phyloP scores from a whole-genome alignment of 192 early-diverging fungal species.

The Linnemannia exigua region DNA sequence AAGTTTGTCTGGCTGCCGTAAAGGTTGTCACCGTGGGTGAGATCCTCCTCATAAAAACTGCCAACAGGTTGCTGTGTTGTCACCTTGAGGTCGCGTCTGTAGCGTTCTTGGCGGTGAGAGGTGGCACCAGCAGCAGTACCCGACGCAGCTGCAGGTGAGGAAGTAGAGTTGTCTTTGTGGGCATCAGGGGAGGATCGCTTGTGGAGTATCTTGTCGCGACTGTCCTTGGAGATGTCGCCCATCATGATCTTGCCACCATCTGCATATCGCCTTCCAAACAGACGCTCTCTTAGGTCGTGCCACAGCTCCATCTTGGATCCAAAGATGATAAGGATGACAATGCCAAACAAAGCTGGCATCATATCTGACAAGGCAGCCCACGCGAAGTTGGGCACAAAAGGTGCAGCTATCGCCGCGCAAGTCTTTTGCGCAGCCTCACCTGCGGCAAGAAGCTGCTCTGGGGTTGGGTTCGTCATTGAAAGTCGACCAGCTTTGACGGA shows the following conservation, averaged over 20 bases:
- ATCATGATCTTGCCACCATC: constrained; percentile 3
- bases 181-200: background rate
- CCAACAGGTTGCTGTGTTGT: background rate
- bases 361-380: constrained; percentile 32
- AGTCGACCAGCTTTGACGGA: background rate
- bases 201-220: background rate
- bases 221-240: constrained; percentile 22
- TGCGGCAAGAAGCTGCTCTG: constrained; percentile 12
- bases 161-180: background rate
- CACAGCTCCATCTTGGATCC: constrained; percentile 35
- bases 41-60: constrained; percentile 7
- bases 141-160: background rate
- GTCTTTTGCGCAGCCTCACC: constrained; percentile 13
- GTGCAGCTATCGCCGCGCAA: constrained; percentile 16
- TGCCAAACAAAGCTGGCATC: constrained; percentile 7
- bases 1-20: constrained; percentile 6
- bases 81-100: background rate
- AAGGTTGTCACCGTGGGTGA: background rate
- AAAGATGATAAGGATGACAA: constrained; percentile 23
- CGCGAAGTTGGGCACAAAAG: constrained; percentile 23
- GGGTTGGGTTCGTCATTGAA: constrained; percentile 1
- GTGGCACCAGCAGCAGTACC: background rate
- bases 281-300: constrained; percentile 9
- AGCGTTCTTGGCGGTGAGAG: background rate
- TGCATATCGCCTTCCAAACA: constrained; percentile 1